A percentile compares a stretch with the other conserved stretches of the same genome.
Evolutionary conservation across 805 yeast species (phyloP).

Genomic region (Candida tibetensis): DNA sequence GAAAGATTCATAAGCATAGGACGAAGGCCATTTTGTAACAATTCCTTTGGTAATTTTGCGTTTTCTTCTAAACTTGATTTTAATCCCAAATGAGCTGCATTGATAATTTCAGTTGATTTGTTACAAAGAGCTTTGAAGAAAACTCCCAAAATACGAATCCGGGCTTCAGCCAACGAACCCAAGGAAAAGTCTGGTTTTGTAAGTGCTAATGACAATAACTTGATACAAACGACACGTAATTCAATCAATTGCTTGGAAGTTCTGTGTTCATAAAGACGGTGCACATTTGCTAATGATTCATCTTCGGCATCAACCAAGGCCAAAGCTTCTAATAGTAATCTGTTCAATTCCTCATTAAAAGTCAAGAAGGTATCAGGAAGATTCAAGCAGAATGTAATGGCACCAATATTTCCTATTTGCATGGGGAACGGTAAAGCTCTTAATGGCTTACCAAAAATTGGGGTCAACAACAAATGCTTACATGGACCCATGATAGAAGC

Average conservation of each 20-base stretch:
- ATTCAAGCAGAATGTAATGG: conserved; percentile 86
- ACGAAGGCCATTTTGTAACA: conserved; percentile 89
- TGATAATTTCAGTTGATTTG: conserved; percentile 79
- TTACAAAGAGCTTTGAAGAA: conserved; percentile 91
- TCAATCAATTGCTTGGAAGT: conserved; percentile 87
- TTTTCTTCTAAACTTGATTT: conserved; percentile 80
- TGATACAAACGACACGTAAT: conserved; percentile 85
- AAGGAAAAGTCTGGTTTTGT: conserved; percentile 80
- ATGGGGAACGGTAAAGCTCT: conserved; percentile 96
- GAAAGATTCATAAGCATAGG: conserved; percentile 95
- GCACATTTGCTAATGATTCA: conserved; percentile 86
- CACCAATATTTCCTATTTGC: conserved; percentile 98
- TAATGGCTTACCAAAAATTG: conserved; percentile 94
- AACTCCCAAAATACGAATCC: conserved; percentile 85
- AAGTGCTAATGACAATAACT: conserved; percentile 74
- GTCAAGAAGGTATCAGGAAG: conserved; percentile 77
- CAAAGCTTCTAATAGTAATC: conserved; percentile 84
- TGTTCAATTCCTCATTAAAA: conserved; percentile 83
- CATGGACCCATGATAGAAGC: conserved; percentile 79
- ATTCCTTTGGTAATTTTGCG: conserved; percentile 86
- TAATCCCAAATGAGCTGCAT: conserved; percentile 89
- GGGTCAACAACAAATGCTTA: conserved; percentile 77
- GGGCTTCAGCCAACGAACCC: conserved; percentile 70
- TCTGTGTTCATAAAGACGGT: conserved; percentile 78
- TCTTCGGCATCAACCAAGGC: conserved; percentile 98